Evolutionary conservation across 129 eudicot genomes (phyloP), one percentile per base, ranked within the genome.

Genomic region (Tagetes patula): DNA sequence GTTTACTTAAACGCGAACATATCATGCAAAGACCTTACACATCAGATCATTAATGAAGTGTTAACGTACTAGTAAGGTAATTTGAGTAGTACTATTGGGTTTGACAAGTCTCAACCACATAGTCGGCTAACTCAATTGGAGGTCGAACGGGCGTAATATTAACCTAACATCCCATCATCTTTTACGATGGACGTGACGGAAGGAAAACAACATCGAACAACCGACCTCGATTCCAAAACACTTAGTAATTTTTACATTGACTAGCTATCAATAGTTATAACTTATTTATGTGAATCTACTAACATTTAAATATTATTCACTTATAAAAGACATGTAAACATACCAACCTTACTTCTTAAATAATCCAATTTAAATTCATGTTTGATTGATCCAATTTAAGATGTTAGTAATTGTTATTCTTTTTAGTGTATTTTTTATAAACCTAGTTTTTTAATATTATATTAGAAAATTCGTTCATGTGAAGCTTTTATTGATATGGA

Each of bases 401-500:
- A 20, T 20, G 27, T 20, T 20, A 20, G 27, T 20, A 20, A 20
- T 20, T 20, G 27, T 20, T 20, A 20, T 20, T 20, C 27, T 20
- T 20, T 20, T 20, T 20, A 20, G 27, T 20, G 27, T 20, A 20
- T 20, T 20, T 20, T 20, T 20, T 20, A 20, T 20, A 20, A 20
- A 20, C 27, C 27, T 20, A 20, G 27, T 20, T 20, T 20, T 20
- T 56, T 30, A 5, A 7, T 5, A 27, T 31, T 30, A 27, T 7
- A 6, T 55, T 7, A 6, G 11, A 56, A 56, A 56, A 14, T 65
- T 36, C 65, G 33, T 75, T 75, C 73, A 65, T 75, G 67, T 41
- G 73, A 75, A 52, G 49, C 63, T 65, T 69, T 80, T 48, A 52
- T 65, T 61, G 76, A 74, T 48, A 33, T 69, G 67, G 75, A 80